These are phyloP conservation scores for Xylaria digitata DNA, from an alignment of 2,329 filamentous ascomycete genomes.

Conservation along the genomic window DNA sequence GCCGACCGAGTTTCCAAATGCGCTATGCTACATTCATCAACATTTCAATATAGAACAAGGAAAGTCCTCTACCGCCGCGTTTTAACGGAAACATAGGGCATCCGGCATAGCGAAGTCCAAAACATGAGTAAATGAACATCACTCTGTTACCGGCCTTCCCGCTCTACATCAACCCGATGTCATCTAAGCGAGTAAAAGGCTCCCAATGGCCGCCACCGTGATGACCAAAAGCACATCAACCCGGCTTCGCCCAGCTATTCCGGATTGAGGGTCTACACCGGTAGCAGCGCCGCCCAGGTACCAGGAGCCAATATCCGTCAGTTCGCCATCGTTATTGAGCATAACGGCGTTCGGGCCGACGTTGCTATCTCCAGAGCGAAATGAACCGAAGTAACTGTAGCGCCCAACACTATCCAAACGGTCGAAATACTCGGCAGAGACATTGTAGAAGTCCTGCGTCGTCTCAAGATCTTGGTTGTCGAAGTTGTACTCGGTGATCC, in stretches of 20 bases:
- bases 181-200: slow-evolving; percentile 23
- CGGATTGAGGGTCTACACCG: slow-evolving; percentile 55
- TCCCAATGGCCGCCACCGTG: slow-evolving; percentile 15
- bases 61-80: slow-evolving; percentile 2
- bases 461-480: slow-evolving; percentile 65
- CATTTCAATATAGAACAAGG: background rate
- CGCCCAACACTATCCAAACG: slow-evolving; percentile 68
- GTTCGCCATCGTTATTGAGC: slow-evolving; percentile 72
- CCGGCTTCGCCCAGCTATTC: slow-evolving; percentile 10
- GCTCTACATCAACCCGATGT: background rate
- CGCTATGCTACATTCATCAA: background rate
- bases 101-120: background rate
- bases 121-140: background rate
- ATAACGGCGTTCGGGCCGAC: slow-evolving; percentile 79
- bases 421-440: slow-evolving; percentile 74
- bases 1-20: background rate
- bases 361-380: slow-evolving; percentile 75
- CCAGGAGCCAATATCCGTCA: slow-evolving; percentile 82
- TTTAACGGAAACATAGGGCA: background rate
- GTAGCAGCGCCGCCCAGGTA: slow-evolving; percentile 72
- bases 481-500: slow-evolving; percentile 82
- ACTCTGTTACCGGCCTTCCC: background rate
- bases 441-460: slow-evolving; percentile 76
- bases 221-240: slow-evolving; percentile 7
- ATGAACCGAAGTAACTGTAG: slow-evolving; percentile 82